These are phyloP conservation scores for Cucumis melo DNA, from an alignment of 306 rosid genomes.

Conservation along the genomic window DNA sequence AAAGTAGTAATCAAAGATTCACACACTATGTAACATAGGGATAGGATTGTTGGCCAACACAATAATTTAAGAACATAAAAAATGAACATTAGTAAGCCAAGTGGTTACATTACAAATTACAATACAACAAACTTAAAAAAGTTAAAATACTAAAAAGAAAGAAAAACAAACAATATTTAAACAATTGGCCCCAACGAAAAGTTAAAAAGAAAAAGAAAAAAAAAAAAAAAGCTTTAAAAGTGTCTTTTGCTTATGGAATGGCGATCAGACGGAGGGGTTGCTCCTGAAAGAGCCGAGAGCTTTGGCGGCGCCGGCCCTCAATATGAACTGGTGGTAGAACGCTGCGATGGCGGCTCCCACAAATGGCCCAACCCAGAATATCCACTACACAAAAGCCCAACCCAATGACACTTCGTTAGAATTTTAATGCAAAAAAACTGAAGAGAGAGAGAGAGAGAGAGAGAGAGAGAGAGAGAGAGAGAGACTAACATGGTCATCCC, in stretches of 20 bases:
- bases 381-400: constrained; percentile 20
- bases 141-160: background rate
- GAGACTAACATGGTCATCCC: constrained; percentile 51
- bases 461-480: too few species aligned
- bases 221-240: background rate
- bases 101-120: background rate
- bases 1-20: too few species aligned
- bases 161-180: background rate
- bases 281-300: constrained; percentile 6
- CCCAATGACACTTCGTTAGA: background rate
- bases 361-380: constrained; percentile 52
- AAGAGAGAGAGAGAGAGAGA: too few species aligned
- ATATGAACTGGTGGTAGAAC: constrained; percentile 27
- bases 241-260: too few species aligned
- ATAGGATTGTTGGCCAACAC: background rate
- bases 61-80: background rate
- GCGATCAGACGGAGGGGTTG: background rate
- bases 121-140: background rate
- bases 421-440: too few species aligned
- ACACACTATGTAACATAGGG: background rate
- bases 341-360: constrained; percentile 50
- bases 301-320: constrained; percentile 3
- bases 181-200: background rate
- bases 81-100: background rate
- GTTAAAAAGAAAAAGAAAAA: too few species aligned